phyloP scores from a whole-genome alignment of 495 filamentous ascomycete species.

The Mytilinidion resinicola region DNA sequence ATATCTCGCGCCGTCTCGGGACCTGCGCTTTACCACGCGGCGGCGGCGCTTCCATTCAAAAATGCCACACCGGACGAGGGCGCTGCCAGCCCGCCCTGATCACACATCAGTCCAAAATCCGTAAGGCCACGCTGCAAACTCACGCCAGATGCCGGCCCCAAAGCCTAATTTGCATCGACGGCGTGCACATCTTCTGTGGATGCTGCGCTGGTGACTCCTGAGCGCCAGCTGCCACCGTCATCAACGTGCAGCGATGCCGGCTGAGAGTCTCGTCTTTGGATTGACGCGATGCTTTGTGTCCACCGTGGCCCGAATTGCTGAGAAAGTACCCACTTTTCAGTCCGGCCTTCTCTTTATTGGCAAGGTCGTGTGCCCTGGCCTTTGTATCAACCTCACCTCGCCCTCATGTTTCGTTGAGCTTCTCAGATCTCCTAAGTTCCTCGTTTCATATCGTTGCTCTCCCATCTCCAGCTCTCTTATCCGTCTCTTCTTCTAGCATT shows the following conservation, averaged over 20 bases:
- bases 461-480: neutral
- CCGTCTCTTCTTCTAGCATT: neutral
- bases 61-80: conserved; percentile 1
- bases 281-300: no score
- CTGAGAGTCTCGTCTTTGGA: no score
- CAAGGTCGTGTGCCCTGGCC: no score
- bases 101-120: neutral
- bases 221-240: no score
- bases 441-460: neutral
- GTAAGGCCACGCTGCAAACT: no score
- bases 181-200: neutral
- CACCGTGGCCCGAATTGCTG: no score
- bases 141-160: conserved; percentile 5
- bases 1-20: neutral
- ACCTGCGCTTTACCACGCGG: conserved; percentile 14
- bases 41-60: conserved; percentile 19
- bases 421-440: neutral
- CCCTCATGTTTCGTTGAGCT: neutral
- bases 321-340: no score
- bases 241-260: no score
- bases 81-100: conserved; percentile 7
- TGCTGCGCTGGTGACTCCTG: no score
- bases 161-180: neutral
- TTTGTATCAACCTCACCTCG: neutral
- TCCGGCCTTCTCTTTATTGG: no score